These are phyloP conservation scores for Talaromyces funiculosus DNA, from an alignment of 2,329 filamentous ascomycete species.

Conservation along the genomic window DNA sequence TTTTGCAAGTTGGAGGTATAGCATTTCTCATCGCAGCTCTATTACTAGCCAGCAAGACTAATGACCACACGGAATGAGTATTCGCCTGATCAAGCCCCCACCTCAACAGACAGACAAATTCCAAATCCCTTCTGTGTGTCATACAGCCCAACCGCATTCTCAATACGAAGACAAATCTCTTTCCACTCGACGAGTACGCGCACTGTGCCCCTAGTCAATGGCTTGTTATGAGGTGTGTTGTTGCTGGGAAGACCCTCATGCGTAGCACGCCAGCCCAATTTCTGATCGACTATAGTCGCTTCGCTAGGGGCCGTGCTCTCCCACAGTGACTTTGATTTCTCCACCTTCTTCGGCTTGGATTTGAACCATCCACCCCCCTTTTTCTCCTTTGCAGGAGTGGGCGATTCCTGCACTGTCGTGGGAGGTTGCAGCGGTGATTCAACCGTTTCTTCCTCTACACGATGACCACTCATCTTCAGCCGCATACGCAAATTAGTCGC, in stretches of 20 bases:
- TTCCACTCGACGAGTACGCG: slow-evolving; percentile 30
- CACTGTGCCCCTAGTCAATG: slow-evolving; percentile 21
- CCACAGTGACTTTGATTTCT: slow-evolving; percentile 17
- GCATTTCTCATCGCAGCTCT: not conserved
- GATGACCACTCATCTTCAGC: slow-evolving; percentile 21
- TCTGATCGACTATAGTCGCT: slow-evolving; percentile 21
- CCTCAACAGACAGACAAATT: slow-evolving; percentile 28
- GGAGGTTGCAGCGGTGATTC: not conserved
- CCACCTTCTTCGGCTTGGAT: slow-evolving; percentile 9
- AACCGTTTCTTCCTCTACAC: slow-evolving; percentile 12
- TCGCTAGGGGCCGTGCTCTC: slow-evolving; percentile 12
- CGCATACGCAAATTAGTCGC: slow-evolving; percentile 27
- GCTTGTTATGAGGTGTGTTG: not conserved
- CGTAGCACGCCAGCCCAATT: slow-evolving; percentile 26
- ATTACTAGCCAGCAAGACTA: not conserved
- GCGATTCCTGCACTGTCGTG: not conserved
- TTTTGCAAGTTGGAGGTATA: not conserved
- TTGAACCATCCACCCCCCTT: slow-evolving; percentile 9
- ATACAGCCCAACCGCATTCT: slow-evolving; percentile 42
- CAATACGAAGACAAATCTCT: slow-evolving; percentile 38
- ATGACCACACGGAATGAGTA: no score
- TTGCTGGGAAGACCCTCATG: slow-evolving; percentile 12
- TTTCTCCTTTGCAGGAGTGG: not conserved
- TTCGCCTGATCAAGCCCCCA: slow-evolving; percentile 20
- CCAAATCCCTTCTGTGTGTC: slow-evolving; percentile 35